Evolutionary conservation across 495 filamentous ascomycete genomes (phyloP).

Genomic region (Cercophora scortea): DNA sequence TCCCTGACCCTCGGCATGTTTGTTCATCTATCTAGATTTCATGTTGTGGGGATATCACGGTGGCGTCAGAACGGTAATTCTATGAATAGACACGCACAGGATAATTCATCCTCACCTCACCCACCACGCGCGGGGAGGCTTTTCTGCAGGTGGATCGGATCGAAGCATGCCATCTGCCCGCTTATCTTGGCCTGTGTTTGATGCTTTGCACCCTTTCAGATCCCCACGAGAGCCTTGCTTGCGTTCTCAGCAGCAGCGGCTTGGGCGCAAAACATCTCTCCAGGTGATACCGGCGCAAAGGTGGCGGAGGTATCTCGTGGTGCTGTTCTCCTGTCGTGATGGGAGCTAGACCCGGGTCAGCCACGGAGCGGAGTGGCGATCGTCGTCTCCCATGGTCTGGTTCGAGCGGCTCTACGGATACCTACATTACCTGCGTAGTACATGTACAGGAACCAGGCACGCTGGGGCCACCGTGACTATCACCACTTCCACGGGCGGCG

Average conservation of each 20-base stretch:
- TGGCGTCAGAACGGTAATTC: neutral
- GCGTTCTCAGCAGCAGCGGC: no score
- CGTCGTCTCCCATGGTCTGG: neutral
- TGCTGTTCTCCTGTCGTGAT: neutral
- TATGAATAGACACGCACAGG: neutral
- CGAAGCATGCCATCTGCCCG: slow-evolving; percentile 3
- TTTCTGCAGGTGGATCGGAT: slow-evolving; percentile 11
- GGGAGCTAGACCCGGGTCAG: slow-evolving; percentile 11
- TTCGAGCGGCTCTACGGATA: slow-evolving; percentile 1
- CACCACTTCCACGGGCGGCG: neutral
- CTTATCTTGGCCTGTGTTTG: no score
- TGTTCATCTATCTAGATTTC: neutral
- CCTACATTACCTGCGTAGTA: no score
- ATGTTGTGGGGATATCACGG: neutral
- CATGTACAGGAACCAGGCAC: neutral
- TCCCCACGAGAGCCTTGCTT: no score
- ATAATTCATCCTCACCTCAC: neutral
- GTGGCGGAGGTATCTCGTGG: neutral
- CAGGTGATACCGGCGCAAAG: neutral
- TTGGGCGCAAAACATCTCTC: no score
- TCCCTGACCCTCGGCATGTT: neutral
- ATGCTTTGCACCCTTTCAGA: no score
- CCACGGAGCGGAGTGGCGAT: slow-evolving; percentile 1
- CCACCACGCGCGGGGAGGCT: neutral
- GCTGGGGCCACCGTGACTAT: neutral